Percentiles rank a stretch among this genome's conserved stretches.
Evolutionary conservation across 208 protist species (phyloP).

Genomic region (Wallacemonas sp.): DNA sequence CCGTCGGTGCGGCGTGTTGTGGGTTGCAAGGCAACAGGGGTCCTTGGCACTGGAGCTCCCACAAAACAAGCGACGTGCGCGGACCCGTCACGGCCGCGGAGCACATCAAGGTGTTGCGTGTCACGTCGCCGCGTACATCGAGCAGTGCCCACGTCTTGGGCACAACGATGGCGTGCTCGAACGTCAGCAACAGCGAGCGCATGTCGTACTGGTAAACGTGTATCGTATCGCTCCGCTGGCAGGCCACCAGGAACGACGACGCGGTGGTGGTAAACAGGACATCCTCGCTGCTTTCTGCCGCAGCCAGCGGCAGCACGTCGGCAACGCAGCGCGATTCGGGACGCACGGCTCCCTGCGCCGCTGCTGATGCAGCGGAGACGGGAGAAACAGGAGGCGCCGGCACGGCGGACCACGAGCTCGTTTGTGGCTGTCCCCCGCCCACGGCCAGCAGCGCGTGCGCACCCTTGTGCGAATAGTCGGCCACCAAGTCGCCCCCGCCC

Average conservation of each 20-base stretch:
- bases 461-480: constrained; percentile 58
- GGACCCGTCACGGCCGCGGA: constrained; percentile 1
- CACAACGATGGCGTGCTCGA: constrained; percentile 6
- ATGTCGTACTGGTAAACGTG: constrained; percentile 17
- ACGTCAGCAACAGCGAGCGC: not conserved
- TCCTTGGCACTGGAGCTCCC: constrained; percentile 17
- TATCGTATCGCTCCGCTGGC: constrained; percentile 3
- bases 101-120: constrained; percentile 7
- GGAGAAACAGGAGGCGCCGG: constrained; percentile 10
- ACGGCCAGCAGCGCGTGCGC: constrained; percentile 59
- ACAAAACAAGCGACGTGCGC: constrained; percentile 6
- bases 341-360: not conserved
- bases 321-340: constrained; percentile 36
- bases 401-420: constrained; percentile 8
- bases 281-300: constrained; percentile 49
- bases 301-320: constrained; percentile 75
- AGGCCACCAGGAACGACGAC: constrained; percentile 47
- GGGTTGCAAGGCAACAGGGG: not conserved
- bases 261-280: constrained; percentile 64
- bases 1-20: not conserved
- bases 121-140: constrained; percentile 1
- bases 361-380: not conserved
- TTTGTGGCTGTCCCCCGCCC: not conserved
- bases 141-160: constrained; percentile 12
- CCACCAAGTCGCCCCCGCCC: constrained; percentile 67